Evolutionary conservation across 345 rosid genomes (phyloP).

Genomic region (Psidium guajava): DNA sequence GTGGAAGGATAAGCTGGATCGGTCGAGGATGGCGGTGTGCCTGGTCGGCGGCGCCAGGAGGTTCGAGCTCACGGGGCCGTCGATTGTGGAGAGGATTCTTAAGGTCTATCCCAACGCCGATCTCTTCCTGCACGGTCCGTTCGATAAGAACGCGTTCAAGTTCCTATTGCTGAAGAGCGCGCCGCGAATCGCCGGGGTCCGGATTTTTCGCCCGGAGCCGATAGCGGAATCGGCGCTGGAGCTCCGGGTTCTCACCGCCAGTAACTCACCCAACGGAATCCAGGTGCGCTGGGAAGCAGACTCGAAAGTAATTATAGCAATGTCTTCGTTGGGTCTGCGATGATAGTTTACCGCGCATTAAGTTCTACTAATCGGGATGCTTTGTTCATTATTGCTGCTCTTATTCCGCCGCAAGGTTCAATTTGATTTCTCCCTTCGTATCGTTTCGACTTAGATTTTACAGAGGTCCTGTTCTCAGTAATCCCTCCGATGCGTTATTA

Average conservation of each 20-base stretch:
- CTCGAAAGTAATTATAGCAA: neutral
- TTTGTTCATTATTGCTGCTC: neutral
- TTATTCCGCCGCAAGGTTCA: neutral
- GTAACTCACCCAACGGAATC: constrained; percentile 85
- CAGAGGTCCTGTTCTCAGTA: neutral
- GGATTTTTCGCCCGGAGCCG: constrained; percentile 45
- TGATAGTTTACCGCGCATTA: neutral
- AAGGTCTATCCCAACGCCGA: constrained; percentile 68
- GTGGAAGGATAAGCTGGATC: neutral
- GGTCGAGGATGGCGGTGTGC: constrained; percentile 73
- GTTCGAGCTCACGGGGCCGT: constrained; percentile 88
- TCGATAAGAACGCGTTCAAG: constrained; percentile 57
- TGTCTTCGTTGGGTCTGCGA: neutral
- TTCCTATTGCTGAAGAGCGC: constrained; percentile 45
- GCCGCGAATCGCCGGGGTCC: constrained; percentile 59
- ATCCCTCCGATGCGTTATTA: neutral
- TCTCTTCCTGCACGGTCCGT: constrained; percentile 70
- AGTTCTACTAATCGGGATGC: neutral
- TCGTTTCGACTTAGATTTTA: neutral
- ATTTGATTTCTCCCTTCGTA: neutral
- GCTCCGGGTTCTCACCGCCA: constrained; percentile 66
- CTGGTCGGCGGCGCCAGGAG: constrained; percentile 95
- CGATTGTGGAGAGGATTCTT: constrained; percentile 62
- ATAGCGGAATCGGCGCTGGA: constrained; percentile 42
- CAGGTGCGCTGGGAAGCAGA: constrained; percentile 34